Evolutionary conservation across 2,329 filamentous ascomycete species (phyloP), one percentile per base, ranked within the genome.

Genomic region (Colletotrichum abscissum): DNA sequence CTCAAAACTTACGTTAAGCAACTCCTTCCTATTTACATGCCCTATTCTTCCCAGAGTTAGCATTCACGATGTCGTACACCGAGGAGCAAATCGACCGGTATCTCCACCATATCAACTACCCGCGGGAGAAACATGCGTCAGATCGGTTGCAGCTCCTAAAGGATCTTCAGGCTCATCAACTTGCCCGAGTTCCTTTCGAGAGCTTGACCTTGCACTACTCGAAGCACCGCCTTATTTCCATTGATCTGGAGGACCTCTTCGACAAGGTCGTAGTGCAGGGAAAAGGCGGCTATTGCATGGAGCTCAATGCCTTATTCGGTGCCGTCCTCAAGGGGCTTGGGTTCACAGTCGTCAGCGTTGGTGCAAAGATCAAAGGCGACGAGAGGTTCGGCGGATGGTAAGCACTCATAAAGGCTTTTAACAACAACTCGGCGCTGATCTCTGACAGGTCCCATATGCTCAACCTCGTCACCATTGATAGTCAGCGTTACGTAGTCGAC

Each of bases 211-310:
- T 91, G 6, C 88, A 90, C 78, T 90, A 90, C 79, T 81, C 82
- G 8, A 76, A 76, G 19, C 76, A 80, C 76, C 80, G 82, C 24
- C 64, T 75, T 8, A 77, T 85, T 16, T 76, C 80, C 7, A 81
- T 88, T 30, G 79, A 84, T 16, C 82, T 84, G 0, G 78, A 83
- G 11, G 78, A 79, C 46, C 80, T 87, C 3, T 88, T 84, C 75
- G 74, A 80, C 52, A 89, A 88, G 73, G 78, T 89, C 24, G 82
- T 90, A 14, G 80, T 79, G 5, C 80, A 81, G 4, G 79, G 83
- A 19, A 80, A 85, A 5, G 88, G 88, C 33, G 88, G 88, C 0
- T 90, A 90, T 76, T 90, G 88, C 79, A 86, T 90, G 81, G 87
- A 89, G 76, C 78, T 82, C 24, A 84, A 86, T 75, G 76, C 79